Evolutionary conservation across 768 basidiomycete species (phyloP).

Genomic region (Serpula lacrymans): DNA sequence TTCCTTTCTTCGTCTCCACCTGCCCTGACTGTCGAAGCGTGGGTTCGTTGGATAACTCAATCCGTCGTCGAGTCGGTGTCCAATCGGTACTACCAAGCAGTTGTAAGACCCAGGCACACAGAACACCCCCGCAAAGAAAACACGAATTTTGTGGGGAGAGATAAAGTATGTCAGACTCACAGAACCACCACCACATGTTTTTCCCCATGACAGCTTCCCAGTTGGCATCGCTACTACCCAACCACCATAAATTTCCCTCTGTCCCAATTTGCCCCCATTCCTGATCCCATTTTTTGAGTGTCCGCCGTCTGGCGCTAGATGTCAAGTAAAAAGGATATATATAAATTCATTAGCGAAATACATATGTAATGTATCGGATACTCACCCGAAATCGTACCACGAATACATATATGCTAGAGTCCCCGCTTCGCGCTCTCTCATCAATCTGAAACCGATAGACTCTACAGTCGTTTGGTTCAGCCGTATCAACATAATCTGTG

Average conservation of each 20-base stretch:
- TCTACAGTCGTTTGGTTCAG: conserved; percentile 79
- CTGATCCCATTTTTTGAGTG: conserved; percentile 55
- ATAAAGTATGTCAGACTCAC: conserved; percentile 46
- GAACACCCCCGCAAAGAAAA: conserved; percentile 4
- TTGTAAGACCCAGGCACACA: conserved; percentile 4
- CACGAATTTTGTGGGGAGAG: conserved; percentile 6
- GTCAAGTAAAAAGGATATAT: not conserved
- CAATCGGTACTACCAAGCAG: conserved; percentile 54
- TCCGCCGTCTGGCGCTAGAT: conserved; percentile 48
- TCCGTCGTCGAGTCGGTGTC: conserved; percentile 56
- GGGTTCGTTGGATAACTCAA: conserved; percentile 65
- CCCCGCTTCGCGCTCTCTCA: conserved; percentile 62
- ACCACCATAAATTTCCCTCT: conserved; percentile 89
- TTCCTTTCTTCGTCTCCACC: conserved; percentile 60
- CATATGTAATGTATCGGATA: conserved; percentile 9
- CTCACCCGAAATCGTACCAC: conserved; percentile 56
- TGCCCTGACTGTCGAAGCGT: conserved; percentile 66
- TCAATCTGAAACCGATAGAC: conserved; percentile 51
- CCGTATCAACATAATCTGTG: conserved; percentile 61
- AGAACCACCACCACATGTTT: conserved; percentile 66
- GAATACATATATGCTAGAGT: conserved; percentile 48
- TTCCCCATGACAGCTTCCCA: conserved; percentile 87
- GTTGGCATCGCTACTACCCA: conserved; percentile 54
- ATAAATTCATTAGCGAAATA: not conserved
- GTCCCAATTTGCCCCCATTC: conserved; percentile 77